Base-by-base conservation (phyloP, 306 rosid species). In the Dalbergia cochinchinensis region DNA sequence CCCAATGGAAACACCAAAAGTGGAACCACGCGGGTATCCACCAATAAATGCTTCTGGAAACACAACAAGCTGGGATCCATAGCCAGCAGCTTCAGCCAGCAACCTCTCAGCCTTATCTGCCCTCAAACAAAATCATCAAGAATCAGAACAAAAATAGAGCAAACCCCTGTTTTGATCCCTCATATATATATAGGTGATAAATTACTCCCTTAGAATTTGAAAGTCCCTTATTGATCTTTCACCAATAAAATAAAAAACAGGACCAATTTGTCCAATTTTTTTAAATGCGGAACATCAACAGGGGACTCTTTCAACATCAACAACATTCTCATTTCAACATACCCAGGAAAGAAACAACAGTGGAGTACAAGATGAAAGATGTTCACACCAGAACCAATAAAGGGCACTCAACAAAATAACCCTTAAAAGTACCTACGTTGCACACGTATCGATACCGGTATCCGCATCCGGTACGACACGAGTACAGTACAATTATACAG, bases 11-110 rank as follows among this genome's bases (percentile, higher is more conserved):
- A 85, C 82, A 15, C 97, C 99, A 42, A 88, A 94, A 77, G 4
- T 78, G 1, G 97, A 94, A 60, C 99, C 99, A 16, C 97, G 97
- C 0, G 99, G 99, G 62, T 92, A 94, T 7, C 99, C 99, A 16
- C 97, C 99, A 41, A 94, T 86, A 85, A 91, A 94, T 8, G 99
- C 99, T 86, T 94, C 97, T 7, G 99, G 99, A 85, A 94, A 94
- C 60, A 94, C 91, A 79, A 94, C 97, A 74, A 92, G 74, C 89
- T 91, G 97, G 53, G 99, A 80, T 3, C 99, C 99, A 82, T 78
- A 84, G 51, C 92, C 83, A 7, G 92, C 95, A 0, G 99, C 97
- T 87, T 92, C 97, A 13, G 95, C 97, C 84, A 92, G 31, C 84
- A 94, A 87, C 55, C 95, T 91, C 84, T 92, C 99, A 19, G 99